These are phyloP conservation scores for Geotrichum candidum DNA, from an alignment of 1,139 yeast genomes.

Conservation along the genomic window DNA sequence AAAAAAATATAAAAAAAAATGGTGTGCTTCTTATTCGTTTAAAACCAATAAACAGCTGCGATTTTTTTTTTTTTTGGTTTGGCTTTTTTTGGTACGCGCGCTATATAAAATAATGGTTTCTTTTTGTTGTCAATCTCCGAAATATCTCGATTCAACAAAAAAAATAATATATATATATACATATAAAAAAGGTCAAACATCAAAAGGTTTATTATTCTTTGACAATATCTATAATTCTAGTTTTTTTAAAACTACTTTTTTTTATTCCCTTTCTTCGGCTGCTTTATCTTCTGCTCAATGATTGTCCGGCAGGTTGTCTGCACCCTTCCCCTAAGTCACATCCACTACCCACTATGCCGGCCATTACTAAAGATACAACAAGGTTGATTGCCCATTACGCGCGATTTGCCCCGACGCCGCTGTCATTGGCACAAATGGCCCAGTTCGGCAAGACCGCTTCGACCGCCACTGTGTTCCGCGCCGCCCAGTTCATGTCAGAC, in stretches of 20 bases:
- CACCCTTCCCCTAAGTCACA: background rate
- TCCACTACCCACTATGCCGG: background rate
- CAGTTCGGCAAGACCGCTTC: conserved; percentile 77
- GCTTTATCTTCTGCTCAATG: background rate
- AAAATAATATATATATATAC: background rate
- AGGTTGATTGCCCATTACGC: conserved; percentile 50
- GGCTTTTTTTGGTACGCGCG: background rate
- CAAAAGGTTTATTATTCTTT: background rate
- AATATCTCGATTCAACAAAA: background rate
- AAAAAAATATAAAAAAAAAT: background rate
- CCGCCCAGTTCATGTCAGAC: conserved; percentile 78
- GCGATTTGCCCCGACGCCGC: conserved; percentile 73
- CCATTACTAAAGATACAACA: conserved; percentile 13
- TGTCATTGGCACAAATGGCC: conserved; percentile 82
- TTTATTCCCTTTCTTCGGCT: background rate
- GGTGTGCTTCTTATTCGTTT: background rate
- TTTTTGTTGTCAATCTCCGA: background rate
- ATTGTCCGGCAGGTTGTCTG: background rate
- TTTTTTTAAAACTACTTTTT: background rate
- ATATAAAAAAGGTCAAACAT: background rate
- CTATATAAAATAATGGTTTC: background rate
- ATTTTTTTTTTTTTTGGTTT: background rate
- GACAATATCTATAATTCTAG: background rate
- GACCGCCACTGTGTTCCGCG: conserved; percentile 74
- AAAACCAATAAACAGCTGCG: background rate